Conservation (phyloP, 108 stramenopile genomes). For the Bacterosira constricta region DNA sequence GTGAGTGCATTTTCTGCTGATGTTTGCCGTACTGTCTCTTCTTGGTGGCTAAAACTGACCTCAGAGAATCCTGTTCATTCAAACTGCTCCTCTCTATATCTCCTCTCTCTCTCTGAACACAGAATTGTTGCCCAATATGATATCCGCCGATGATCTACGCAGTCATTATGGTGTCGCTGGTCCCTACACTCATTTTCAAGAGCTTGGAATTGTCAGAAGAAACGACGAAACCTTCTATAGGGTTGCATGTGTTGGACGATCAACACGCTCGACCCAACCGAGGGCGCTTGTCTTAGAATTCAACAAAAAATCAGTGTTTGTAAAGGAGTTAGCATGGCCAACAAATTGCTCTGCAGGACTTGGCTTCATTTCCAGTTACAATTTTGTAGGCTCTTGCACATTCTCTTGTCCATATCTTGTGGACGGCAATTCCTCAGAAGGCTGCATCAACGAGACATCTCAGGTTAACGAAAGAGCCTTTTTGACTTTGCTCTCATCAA, state of each 20-base stretch:
- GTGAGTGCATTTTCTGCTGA: constrained; percentile 14
- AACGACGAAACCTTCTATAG: constrained; percentile 53
- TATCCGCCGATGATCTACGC: constrained; percentile 48
- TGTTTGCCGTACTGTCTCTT: neutral
- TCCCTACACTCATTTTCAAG: constrained; percentile 70
- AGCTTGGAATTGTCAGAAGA: constrained; percentile 52
- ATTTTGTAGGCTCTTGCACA: constrained; percentile 64
- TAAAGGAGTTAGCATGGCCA: constrained; percentile 64
- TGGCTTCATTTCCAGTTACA: constrained; percentile 44
- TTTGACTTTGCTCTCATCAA: constrained; percentile 54
- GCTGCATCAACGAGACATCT: constrained; percentile 11
- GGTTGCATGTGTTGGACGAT: constrained; percentile 61
- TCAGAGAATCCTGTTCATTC: neutral
- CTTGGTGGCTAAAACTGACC: neutral
- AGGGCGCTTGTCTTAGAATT: constrained; percentile 68
- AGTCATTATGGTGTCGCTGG: constrained; percentile 48
- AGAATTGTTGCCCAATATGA: constrained; percentile 62
- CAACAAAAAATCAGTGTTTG: constrained; percentile 51
- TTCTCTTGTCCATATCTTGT: constrained; percentile 53
- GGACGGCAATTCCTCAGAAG: constrained; percentile 26
- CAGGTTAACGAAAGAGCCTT: constrained; percentile 54
- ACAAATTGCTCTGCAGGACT: constrained; percentile 36
- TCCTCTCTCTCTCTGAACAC: neutral
- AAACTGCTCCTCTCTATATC: too few relatives aligned
- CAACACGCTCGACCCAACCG: constrained; percentile 51